A percentile compares a stretch with the other conserved stretches of the same genome.
These are phyloP conservation scores for Chaetomium olivaceum DNA, from an alignment of 2,329 filamentous ascomycete genomes.

Conservation along the genomic window DNA sequence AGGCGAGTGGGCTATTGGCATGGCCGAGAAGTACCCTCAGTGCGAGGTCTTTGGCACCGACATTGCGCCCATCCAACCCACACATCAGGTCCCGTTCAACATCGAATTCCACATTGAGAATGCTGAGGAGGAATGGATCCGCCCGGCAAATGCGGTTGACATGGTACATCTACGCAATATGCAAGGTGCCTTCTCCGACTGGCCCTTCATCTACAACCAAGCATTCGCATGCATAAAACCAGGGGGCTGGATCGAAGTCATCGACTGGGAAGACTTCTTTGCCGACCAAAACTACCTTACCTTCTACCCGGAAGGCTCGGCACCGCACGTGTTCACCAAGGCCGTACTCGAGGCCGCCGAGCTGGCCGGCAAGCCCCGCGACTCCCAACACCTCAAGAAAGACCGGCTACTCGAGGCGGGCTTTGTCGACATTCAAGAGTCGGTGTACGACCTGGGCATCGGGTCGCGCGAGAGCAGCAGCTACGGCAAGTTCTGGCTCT, in stretches of 20 bases:
- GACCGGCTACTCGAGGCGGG: constrained; percentile 49
- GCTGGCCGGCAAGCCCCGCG: constrained; percentile 48
- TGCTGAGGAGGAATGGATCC: constrained; percentile 59
- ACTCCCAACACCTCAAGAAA: constrained; percentile 49
- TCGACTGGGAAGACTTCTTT: constrained; percentile 54
- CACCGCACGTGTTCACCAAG: constrained; percentile 45
- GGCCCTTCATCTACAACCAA: constrained; percentile 55
- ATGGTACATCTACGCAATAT: constrained; percentile 59
- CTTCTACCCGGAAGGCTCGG: constrained; percentile 47
- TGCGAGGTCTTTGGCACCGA: constrained; percentile 61
- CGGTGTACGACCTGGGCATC: constrained; percentile 52
- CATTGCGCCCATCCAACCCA: constrained; percentile 60
- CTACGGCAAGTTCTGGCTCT: constrained; percentile 56
- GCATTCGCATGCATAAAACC: constrained; percentile 55
- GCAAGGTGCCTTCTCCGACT: constrained; percentile 58
- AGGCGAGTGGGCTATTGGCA: constrained; percentile 54
- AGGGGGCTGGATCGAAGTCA: constrained; percentile 58
- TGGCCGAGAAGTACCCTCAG: constrained; percentile 54
- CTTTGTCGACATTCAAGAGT: constrained; percentile 53
- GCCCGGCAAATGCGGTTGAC: constrained; percentile 53
- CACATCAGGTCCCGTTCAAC: constrained; percentile 54
- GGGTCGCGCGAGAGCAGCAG: constrained; percentile 46
- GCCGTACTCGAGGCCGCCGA: constrained; percentile 48
- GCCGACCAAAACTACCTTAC: constrained; percentile 41
- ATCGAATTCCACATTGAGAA: constrained; percentile 62